Percentiles rank a stretch among this genome's conserved stretches.
Evolutionary conservation across 371 early-diverging fungal genomes (phyloP).

Genomic region (Saksenaea vasiformis): DNA sequence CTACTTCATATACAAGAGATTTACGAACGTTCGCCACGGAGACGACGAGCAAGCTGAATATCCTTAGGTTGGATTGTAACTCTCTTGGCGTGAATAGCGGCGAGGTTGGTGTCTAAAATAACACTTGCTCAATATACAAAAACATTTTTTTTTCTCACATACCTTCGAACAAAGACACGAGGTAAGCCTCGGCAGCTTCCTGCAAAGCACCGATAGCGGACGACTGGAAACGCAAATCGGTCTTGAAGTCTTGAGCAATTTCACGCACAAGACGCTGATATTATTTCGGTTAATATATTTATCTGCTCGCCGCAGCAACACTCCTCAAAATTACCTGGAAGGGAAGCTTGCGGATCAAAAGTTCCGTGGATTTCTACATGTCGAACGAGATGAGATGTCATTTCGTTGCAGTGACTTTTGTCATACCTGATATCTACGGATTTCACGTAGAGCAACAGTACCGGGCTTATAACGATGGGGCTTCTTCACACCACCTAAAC

Average conservation of each 20-base stretch:
- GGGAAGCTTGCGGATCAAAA: conserved; percentile 95
- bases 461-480: conserved; percentile 84
- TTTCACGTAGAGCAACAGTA: conserved; percentile 93
- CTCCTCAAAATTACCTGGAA: conserved; percentile 71
- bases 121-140: neutral
- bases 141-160: neutral
- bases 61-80: conserved; percentile 99
- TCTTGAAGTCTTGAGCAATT: conserved; percentile 94
- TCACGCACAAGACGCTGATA: conserved; percentile 82
- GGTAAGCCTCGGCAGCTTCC: conserved; percentile 97
- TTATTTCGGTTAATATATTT: neutral
- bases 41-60: conserved; percentile 94
- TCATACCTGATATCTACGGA: conserved; percentile 87
- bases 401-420: neutral
- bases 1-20: neutral
- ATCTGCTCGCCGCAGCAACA: neutral
- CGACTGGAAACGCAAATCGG: conserved; percentile 96
- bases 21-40: conserved; percentile 88
- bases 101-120: conserved; percentile 87
- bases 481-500: conserved; percentile 62
- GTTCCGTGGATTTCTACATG: conserved; percentile 90
- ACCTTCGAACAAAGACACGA: conserved; percentile 93
- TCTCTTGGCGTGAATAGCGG: conserved; percentile 99
- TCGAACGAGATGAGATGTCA: conserved; percentile 4
- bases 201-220: conserved; percentile 97